These are phyloP conservation scores for Fusarium robinianum DNA, from an alignment of 2,329 filamentous ascomycete genomes.

Conservation along the genomic window DNA sequence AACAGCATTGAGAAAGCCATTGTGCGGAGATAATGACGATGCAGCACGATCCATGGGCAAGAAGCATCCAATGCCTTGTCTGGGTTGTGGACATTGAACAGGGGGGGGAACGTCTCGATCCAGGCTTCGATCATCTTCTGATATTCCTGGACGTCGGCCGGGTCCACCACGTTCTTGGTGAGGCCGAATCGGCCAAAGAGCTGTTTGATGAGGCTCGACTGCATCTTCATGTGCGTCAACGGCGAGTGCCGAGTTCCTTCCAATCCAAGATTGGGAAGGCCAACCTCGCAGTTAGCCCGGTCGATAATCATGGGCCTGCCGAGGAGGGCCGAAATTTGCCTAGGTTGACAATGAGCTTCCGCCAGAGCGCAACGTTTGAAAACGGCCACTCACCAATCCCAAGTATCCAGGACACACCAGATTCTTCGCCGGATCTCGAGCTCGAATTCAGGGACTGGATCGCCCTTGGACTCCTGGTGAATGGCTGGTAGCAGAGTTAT, in stretches of 20 bases:
- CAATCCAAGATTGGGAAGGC: constrained; percentile 40
- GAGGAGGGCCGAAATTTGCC: constrained; percentile 44
- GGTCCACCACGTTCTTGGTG: constrained; percentile 35
- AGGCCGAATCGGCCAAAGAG: constrained; percentile 41
- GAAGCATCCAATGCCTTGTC: constrained; percentile 48
- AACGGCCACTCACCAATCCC: constrained; percentile 42
- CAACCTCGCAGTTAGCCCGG: constrained; percentile 40
- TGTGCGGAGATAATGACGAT: constrained; percentile 52
- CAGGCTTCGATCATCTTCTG: constrained; percentile 46
- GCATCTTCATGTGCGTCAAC: constrained; percentile 44
- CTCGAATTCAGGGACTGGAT: constrained; percentile 41
- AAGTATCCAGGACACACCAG: constrained; percentile 46
- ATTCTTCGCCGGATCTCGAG: constrained; percentile 43
- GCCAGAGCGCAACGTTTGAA: not conserved
- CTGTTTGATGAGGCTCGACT: constrained; percentile 40
- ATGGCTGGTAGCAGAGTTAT: constrained; percentile 32
- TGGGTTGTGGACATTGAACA: constrained; percentile 45
- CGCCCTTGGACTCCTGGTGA: constrained; percentile 38
- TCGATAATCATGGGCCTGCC: constrained; percentile 44
- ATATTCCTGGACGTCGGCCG: constrained; percentile 41
- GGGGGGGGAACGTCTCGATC: constrained; percentile 48
- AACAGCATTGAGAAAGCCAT: constrained; percentile 52
- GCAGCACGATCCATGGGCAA: constrained; percentile 50
- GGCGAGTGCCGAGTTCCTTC: constrained; percentile 42
- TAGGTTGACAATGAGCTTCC: constrained; percentile 18